Percentiles rank a stretch among this genome's conserved stretches.
Conservation (phyloP, 2,329 filamentous ascomycete species). For the Claviceps sp. region DNA sequence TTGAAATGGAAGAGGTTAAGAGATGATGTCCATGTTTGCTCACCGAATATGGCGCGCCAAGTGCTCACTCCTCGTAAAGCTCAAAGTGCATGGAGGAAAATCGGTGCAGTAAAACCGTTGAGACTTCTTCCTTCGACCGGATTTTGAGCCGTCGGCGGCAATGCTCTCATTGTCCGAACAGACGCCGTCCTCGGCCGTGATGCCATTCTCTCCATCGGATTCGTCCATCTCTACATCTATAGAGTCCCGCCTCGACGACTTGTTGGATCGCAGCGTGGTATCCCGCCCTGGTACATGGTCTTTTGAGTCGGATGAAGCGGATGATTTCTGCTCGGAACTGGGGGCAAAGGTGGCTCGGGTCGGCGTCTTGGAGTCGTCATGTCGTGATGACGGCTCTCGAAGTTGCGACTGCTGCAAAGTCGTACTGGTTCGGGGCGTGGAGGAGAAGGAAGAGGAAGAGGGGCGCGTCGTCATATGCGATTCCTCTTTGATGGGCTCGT, state of each 20-base stretch:
- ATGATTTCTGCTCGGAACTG: conserved; percentile 33
- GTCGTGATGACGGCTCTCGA: conserved; percentile 12
- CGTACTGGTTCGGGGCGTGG: conserved; percentile 22
- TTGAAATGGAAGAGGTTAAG: neutral
- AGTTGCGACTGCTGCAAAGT: conserved; percentile 18
- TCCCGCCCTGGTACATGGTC: conserved; percentile 23
- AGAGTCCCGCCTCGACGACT: conserved; percentile 40
- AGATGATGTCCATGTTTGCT: conserved; percentile 1
- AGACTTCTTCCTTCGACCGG: conserved; percentile 89
- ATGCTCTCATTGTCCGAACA: conserved; percentile 54
- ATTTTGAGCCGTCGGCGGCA: conserved; percentile 50
- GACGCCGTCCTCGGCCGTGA: conserved; percentile 32
- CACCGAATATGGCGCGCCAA: conserved; percentile 87
- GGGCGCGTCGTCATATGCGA: conserved; percentile 23
- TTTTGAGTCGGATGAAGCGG: conserved; percentile 35
- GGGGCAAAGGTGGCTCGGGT: conserved; percentile 42
- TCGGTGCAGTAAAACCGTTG: conserved; percentile 94
- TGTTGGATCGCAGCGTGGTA: conserved; percentile 47
- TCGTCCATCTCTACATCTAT: conserved; percentile 68
- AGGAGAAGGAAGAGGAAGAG: conserved; percentile 15
- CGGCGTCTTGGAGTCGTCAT: conserved; percentile 44
- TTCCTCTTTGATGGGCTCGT: conserved; percentile 20
- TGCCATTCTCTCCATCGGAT: conserved; percentile 48
- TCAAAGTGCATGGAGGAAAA: conserved; percentile 84
- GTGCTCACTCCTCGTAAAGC: conserved; percentile 93